Evolutionary conservation across 495 filamentous ascomycete species (phyloP), one percentile per base, ranked within the genome.

Genomic region (Neurospora terricola): DNA sequence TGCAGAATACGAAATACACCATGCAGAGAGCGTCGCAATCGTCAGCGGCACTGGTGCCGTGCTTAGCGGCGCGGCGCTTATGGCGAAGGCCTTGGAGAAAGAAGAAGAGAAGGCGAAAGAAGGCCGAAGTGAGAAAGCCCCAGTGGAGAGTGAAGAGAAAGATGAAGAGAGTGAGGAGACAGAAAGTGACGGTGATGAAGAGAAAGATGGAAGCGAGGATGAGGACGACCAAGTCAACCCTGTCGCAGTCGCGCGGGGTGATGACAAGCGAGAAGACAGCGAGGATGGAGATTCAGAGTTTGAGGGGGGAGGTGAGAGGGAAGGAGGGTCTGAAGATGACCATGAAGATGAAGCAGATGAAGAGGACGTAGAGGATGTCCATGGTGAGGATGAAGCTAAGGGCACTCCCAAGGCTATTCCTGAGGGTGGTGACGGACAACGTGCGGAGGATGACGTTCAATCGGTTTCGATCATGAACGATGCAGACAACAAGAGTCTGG

Each of bases 231-330:
- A 66, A 18, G 14, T 66, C 14, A 34, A 66, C 2, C 27, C 27
- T 18, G 54, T 18, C 3, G 27, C 7, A 14, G 27, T 4, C 1
- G 1, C 14, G 27, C 14, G 54, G 6, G 27, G 38, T 5, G 14
- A 30, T 37, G 72, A 27, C 38, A 69, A 71, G 38, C 40, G 38
- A 36, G 39, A 37, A 54, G 76, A 75, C 45, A 38, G 71, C 66
- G 72, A 71, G 12, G 71, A 70, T 12, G 43, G 30, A n/a, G 40
- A 14, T 38, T 11, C 38, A 30, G 23, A 37, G 16, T 12, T 37
- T 40, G 42, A 38, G 11, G 69, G 37, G 18, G 27, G 38, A 6
- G 23, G 38, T 39, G 37, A n/a, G n/a, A 38, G 11, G 39, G 70
- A 74, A 18, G 42, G 3, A 21, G 40, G 59, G 34, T 71, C 27